A percentile compares a stretch with the other conserved stretches of the same genome.
These are phyloP conservation scores for Hortiboletus flavorubellus DNA, from an alignment of 768 basidiomycete genomes.

Conservation along the genomic window DNA sequence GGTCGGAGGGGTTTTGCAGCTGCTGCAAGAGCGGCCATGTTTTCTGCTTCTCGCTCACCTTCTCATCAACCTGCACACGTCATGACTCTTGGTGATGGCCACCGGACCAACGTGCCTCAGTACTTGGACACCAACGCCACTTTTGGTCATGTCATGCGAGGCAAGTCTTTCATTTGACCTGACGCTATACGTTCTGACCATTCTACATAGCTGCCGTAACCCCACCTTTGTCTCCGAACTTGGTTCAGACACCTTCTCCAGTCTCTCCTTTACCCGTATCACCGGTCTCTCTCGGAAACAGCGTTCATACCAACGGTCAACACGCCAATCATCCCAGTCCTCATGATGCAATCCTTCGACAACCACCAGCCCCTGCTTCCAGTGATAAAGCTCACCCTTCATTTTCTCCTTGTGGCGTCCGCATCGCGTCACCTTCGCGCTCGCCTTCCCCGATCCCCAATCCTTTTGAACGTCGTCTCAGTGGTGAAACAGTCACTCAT, in stretches of 20 bases:
- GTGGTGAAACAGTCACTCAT: conserved; percentile 53
- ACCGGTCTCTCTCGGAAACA: conserved; percentile 19
- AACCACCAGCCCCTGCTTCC: conserved; percentile 1
- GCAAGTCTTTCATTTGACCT: conserved; percentile 15
- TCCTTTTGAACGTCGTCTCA: conserved; percentile 87
- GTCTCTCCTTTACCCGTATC: conserved; percentile 30
- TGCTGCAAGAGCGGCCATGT: conserved; percentile 62
- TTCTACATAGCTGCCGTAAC: conserved; percentile 25
- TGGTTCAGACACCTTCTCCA: conserved; percentile 32
- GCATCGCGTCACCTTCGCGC: conserved; percentile 29
- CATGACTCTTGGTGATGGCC: conserved; percentile 7
- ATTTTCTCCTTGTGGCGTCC: conserved; percentile 22
- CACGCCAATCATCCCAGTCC: conserved; percentile 21
- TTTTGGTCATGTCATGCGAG: conserved; percentile 30
- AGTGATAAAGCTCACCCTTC: conserved; percentile 17
- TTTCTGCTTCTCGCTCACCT: conserved; percentile 26
- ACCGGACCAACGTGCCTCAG: conserved; percentile 38
- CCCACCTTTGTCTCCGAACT: conserved; percentile 34
- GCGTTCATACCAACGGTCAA: conserved; percentile 13
- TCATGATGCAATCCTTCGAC: conserved; percentile 9
- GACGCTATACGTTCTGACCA: conserved; percentile 6
- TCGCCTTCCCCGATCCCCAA: conserved; percentile 65
- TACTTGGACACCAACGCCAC: conserved; percentile 46
- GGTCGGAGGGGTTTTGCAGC: conserved; percentile 81
- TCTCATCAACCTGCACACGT: conserved; percentile 1